A percentile compares a stretch with the other conserved stretches of the same genome.
These are phyloP conservation scores for Saturnispora kantuleensis DNA, from an alignment of 805 yeast genomes.

Conservation along the genomic window DNA sequence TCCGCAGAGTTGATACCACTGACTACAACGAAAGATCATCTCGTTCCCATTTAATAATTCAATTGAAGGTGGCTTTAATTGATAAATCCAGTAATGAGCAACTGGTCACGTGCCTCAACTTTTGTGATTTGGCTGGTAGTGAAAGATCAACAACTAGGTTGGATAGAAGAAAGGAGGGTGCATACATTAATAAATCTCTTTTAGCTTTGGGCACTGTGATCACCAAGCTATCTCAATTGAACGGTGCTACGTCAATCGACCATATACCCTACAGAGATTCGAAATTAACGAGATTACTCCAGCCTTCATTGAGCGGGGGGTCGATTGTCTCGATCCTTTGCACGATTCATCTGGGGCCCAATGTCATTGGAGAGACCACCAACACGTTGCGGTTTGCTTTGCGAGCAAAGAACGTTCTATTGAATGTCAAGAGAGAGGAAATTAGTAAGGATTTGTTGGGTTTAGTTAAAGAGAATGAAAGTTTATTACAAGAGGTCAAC, in stretches of 20 bases:
- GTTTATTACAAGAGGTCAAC: slow-evolving; percentile 45
- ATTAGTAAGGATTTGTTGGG: slow-evolving; percentile 38
- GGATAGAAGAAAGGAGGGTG: slow-evolving; percentile 88
- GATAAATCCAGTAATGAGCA: slow-evolving; percentile 30
- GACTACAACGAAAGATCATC: slow-evolving; percentile 84
- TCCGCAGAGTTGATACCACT: slow-evolving; percentile 77
- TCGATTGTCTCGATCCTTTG: slow-evolving; percentile 79
- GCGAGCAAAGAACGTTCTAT: slow-evolving; percentile 76
- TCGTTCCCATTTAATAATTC: slow-evolving; percentile 84
- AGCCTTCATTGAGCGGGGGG: slow-evolving; percentile 85
- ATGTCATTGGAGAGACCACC: slow-evolving; percentile 63
- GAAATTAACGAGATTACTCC: slow-evolving; percentile 78
- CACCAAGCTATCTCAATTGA: slow-evolving; percentile 44
- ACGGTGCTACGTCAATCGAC: slow-evolving; percentile 8
- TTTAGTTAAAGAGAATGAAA: slow-evolving; percentile 50
- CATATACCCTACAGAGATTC: slow-evolving; percentile 94
- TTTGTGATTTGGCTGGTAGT: slow-evolving; percentile 97
- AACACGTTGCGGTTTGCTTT: slow-evolving; percentile 90
- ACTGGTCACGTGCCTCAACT: slow-evolving; percentile 52
- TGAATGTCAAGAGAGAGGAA: slow-evolving; percentile 50
- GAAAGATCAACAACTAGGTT: slow-evolving; percentile 70
- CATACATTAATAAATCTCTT: slow-evolving; percentile 84
- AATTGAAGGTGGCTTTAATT: slow-evolving; percentile 38
- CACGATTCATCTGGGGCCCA: slow-evolving; percentile 62
- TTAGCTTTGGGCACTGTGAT: slow-evolving; percentile 90